These are phyloP conservation scores for Nakazawaea molendinolei DNA, from an alignment of 805 yeast species.

Conservation along the genomic window DNA sequence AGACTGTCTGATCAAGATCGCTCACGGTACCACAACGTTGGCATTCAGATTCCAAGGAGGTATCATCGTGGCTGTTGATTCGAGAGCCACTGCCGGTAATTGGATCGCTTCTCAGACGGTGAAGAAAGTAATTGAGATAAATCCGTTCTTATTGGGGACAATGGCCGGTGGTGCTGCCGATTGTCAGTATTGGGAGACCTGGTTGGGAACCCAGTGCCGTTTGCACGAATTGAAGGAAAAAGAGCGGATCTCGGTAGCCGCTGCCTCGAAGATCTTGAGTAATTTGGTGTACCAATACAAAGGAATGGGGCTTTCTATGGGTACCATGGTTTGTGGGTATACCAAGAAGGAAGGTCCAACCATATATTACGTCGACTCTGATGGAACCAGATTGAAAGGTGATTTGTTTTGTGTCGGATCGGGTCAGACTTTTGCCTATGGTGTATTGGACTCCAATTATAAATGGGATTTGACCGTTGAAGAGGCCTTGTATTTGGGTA, in stretches of 20 bases:
- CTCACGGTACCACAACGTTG: slow-evolving; percentile 98
- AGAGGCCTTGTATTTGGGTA: slow-evolving; percentile 90
- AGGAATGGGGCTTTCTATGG: slow-evolving; percentile 99
- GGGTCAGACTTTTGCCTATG: slow-evolving; percentile 98
- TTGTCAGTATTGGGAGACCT: slow-evolving; percentile 98
- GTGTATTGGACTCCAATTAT: slow-evolving; percentile 91
- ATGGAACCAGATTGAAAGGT: slow-evolving; percentile 92
- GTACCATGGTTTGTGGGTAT: slow-evolving; percentile 98
- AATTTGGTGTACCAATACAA: slow-evolving; percentile 90
- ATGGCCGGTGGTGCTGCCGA: slow-evolving; percentile 99
- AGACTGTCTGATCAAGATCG: slow-evolving; percentile 91
- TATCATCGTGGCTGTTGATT: slow-evolving; percentile 92
- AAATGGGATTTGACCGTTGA: slow-evolving; percentile 89
- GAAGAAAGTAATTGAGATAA: slow-evolving; percentile 93
- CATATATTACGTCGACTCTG: slow-evolving; percentile 92
- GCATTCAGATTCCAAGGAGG: slow-evolving; percentile 97
- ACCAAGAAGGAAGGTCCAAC: slow-evolving; percentile 95
- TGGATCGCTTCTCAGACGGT: slow-evolving; percentile 99
- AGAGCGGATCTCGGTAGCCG: slow-evolving; percentile 91
- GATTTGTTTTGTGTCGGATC: slow-evolving; percentile 97
- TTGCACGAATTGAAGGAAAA: slow-evolving; percentile 91
- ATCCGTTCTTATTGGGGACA: slow-evolving; percentile 91
- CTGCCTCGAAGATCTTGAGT: slow-evolving; percentile 89
- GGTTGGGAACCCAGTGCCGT: slow-evolving; percentile 96
- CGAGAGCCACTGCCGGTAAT: slow-evolving; percentile 95